phyloP scores from a whole-genome alignment of 306 rosid species.

The Abrus pulchellus region DNA sequence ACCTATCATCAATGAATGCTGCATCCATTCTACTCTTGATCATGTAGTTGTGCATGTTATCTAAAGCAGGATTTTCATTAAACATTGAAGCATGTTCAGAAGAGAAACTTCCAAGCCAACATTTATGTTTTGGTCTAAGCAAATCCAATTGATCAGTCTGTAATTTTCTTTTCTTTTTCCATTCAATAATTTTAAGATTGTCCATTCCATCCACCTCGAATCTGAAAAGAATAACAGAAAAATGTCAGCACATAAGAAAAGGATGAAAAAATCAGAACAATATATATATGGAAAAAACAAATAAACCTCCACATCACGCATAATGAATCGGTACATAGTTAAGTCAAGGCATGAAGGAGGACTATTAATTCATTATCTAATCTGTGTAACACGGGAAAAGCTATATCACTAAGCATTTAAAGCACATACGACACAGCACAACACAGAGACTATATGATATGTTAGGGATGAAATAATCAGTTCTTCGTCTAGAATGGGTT shows the following conservation, averaged over 20 bases:
- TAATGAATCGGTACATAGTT: not conserved
- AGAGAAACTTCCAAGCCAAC: constrained; percentile 54
- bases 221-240: constrained; percentile 46
- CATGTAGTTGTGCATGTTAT: constrained; percentile 28
- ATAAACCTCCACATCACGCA: not conserved
- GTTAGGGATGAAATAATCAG: not conserved
- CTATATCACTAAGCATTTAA: constrained; percentile 8
- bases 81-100: constrained; percentile 47
- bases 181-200: constrained; percentile 40
- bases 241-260: constrained; percentile 15
- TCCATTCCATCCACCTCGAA: constrained; percentile 44
- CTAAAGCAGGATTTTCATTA: constrained; percentile 48
- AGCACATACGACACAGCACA: constrained; percentile 23
- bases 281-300: not conserved
- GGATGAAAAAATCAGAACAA: constrained; percentile 2
- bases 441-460: not conserved
- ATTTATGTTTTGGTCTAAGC: constrained; percentile 68
- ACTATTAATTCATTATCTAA: not conserved
- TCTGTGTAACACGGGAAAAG: constrained; percentile 14
- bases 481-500: not conserved
- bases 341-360: not conserved
- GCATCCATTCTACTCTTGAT: constrained; percentile 32
- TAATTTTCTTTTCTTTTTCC: constrained; percentile 77
- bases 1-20: constrained; percentile 32
- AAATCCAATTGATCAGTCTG: constrained; percentile 65